phyloP scores from a whole-genome alignment of 176 grass and related monocot genomes.

The Elymus sibiricus region DNA sequence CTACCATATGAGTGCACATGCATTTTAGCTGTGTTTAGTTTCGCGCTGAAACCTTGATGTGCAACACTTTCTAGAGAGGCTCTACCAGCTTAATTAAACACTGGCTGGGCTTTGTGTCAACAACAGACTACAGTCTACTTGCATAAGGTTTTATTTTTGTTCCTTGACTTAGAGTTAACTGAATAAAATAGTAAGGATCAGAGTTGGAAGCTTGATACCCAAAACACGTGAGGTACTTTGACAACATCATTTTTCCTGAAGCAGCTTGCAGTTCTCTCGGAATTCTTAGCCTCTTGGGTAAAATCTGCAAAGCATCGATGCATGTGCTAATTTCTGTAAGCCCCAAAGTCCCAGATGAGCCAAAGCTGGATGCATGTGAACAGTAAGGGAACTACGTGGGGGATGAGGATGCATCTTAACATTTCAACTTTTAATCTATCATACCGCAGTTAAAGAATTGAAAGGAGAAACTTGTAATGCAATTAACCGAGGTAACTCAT shows the following conservation, averaged over 20 bases:
- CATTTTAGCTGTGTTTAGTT: neutral
- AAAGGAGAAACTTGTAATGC: neutral
- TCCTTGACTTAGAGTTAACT: neutral
- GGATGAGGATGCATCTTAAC: neutral
- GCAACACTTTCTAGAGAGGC: neutral
- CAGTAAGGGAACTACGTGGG: neutral
- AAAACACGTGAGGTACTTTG: conserved; percentile 72
- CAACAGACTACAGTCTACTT: neutral
- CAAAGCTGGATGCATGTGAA: neutral
- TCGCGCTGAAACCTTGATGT: neutral
- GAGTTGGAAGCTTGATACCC: conserved; percentile 48
- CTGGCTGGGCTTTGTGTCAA: neutral
- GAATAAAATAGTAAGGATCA: neutral
- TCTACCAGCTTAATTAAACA: neutral
- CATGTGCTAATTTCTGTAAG: neutral
- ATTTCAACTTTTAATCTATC: neutral
- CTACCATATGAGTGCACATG: neutral
- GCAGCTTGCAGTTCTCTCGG: conserved; percentile 71
- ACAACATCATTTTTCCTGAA: conserved; percentile 72
- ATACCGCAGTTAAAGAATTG: neutral
- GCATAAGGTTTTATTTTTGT: neutral
- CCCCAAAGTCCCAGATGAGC: conserved; percentile 7
- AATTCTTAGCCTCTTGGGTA: conserved; percentile 81
- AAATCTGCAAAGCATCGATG: conserved; percentile 62
- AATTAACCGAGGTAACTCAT: neutral